Evolutionary conservation across 371 early-diverging fungal species (phyloP).

Genomic region (Saksenaea oblongispora): DNA sequence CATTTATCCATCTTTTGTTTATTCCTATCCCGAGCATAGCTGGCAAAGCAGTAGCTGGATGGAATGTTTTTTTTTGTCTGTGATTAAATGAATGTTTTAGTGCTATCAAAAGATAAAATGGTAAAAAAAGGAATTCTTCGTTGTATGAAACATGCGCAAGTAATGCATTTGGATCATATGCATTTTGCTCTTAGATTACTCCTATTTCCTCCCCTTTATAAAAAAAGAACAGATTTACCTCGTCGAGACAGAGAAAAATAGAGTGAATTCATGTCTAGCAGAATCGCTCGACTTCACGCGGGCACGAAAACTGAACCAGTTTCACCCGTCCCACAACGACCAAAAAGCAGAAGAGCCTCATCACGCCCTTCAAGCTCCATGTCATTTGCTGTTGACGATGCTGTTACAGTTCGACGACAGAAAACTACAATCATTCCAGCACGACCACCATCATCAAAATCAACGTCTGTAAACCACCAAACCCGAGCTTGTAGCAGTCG

Average conservation of each 20-base stretch:
- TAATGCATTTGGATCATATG: conserved; percentile 5
- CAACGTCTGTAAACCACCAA: not conserved
- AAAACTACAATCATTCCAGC: not conserved
- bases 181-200: conserved; percentile 5
- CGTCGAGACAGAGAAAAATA: not conserved
- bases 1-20: not conserved
- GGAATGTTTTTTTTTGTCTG: not conserved
- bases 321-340: not conserved
- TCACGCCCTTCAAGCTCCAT: not conserved
- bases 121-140: not conserved
- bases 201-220: conserved; percentile 6
- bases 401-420: not conserved
- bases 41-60: not conserved
- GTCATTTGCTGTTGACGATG: not conserved
- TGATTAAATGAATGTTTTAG: not conserved
- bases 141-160: not conserved
- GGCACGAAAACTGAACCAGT: conserved; percentile 3
- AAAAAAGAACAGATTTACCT: conserved; percentile 1
- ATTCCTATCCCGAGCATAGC: not conserved
- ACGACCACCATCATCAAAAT: not conserved
- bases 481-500: not conserved
- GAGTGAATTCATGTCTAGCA: conserved; percentile 3
- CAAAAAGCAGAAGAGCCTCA: not conserved
- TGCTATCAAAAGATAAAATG: not conserved
- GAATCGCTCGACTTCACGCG: conserved; percentile 3